Percentiles rank a stretch among this genome's conserved stretches.
Conservation (phyloP, 352 stramenopile species). For the Blastocystis sp. region DNA sequence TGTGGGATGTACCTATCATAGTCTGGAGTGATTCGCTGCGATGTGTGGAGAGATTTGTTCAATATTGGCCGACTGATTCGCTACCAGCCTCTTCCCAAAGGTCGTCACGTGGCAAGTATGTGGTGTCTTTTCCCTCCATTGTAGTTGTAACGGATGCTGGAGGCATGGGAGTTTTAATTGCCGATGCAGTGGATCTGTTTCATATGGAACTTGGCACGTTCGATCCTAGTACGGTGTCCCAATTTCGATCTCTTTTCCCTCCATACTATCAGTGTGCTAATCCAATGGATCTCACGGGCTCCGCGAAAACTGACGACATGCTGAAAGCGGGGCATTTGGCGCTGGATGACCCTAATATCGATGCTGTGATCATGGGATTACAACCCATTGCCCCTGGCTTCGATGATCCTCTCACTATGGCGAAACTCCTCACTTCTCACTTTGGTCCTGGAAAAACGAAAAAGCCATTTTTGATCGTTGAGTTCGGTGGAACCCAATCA, state of each 20-base stretch:
- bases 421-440: background rate
- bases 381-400: background rate
- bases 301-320: background rate
- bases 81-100: constrained; percentile 10
- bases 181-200: constrained; percentile 1
- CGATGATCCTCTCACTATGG: background rate
- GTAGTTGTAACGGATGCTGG: constrained; percentile 30
- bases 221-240: background rate
- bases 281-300: constrained; percentile 15
- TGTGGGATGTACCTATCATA: background rate
- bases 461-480: constrained; percentile 40
- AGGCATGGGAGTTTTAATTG: constrained; percentile 2
- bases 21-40: constrained; percentile 38
- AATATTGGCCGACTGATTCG: constrained; percentile 5
- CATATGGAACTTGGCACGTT: constrained; percentile 34
- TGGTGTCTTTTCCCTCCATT: background rate
- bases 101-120: background rate
- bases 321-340: background rate
- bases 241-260: background rate
- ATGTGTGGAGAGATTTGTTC: constrained; percentile 32
- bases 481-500: constrained; percentile 11
- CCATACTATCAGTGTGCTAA: constrained; percentile 9
- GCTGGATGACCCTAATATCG: constrained; percentile 37
- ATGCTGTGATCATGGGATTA: background rate
- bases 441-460: constrained; percentile 46